Evolutionary conservation across 352 stramenopile species (phyloP), one percentile per base, ranked within the genome.

Genomic region (Phytopythium montanum): DNA sequence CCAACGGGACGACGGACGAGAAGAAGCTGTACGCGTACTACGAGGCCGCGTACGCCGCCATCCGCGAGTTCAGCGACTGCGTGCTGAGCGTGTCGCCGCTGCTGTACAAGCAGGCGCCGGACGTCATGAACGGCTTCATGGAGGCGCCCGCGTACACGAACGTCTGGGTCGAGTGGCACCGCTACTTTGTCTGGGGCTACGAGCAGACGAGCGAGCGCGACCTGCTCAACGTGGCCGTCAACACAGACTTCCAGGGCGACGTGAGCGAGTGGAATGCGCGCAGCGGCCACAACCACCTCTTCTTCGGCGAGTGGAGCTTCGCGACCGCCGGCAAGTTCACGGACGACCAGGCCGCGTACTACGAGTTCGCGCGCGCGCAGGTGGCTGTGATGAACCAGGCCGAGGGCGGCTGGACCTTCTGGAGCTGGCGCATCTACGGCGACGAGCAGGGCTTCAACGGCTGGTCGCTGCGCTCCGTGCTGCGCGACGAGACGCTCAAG

Each of bases 181-280:
- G 67, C 42, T 94, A 92, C 68, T 92, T 92, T 55, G 69, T 92
- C 1, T 94, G 82, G 85, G 85, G 85, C 58, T 90, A 87, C 66
- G 76, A 92, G 59, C 53, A 78, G 10, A 62, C 72, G 21, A 78
- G 65, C 21, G 79, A 89, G 26, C 58, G 62, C 5, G 68, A 87
- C 21, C 39, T 94, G 9, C 59, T 91, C 38, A 68, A 69, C 54
- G 65, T 64, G 4, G 65, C 71, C 3, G 72, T 91, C 18, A 44
- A 56, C 53, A 77, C 68, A 12, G 58, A 76, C n/a, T 81, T 84
- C 69, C 64, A 68, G 53, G 67, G 62, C 23, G 60, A 72, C 48
- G 33, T 75, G 55, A 57, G 65, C 48, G 48, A 64, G 52, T 84
- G 83, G 79, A 81, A 85, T 38, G 58, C 60, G 5, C 60, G 62